Conservation (phyloP, 2,329 filamentous ascomycete genomes). For the Sporothrix protearum region DNA sequence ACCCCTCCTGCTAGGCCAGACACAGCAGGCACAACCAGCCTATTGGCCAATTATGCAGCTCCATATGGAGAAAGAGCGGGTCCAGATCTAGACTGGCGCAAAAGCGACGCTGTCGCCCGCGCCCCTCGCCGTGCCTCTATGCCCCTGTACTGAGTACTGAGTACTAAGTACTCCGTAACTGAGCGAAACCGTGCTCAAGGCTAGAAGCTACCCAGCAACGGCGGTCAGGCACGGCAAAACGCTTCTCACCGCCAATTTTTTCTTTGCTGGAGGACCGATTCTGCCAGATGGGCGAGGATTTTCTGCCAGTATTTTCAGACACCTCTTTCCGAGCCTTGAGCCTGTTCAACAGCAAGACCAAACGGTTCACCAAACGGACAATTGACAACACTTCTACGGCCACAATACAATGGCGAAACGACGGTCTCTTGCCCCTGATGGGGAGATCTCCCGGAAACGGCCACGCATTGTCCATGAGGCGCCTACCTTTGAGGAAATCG, state of each 20-base stretch:
- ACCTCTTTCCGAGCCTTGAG: not conserved
- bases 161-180: too few relatives aligned
- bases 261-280: not conserved
- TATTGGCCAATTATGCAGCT: conserved; percentile 10
- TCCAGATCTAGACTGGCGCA: not conserved
- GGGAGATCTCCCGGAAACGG: conserved; percentile 48
- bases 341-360: not conserved
- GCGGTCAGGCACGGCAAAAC: conserved; percentile 21
- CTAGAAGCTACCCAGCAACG: not conserved
- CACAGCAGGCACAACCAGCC: not conserved
- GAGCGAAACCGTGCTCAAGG: not conserved
- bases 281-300: conserved; percentile 4
- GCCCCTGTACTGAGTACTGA: too few relatives aligned
- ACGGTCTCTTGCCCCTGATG: conserved; percentile 40
- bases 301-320: conserved; percentile 15
- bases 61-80: not conserved
- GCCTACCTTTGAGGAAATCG: conserved; percentile 59
- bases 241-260: conserved; percentile 22
- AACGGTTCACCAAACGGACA: not conserved
- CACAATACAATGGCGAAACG: conserved; percentile 45
- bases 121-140: not conserved
- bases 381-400: not conserved
- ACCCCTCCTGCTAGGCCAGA: conserved; percentile 16
- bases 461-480: conserved; percentile 55
- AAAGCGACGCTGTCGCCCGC: not conserved